phyloP scores from a whole-genome alignment of 371 early-diverging fungal genomes.

The Umbelopsis sp. region DNA sequence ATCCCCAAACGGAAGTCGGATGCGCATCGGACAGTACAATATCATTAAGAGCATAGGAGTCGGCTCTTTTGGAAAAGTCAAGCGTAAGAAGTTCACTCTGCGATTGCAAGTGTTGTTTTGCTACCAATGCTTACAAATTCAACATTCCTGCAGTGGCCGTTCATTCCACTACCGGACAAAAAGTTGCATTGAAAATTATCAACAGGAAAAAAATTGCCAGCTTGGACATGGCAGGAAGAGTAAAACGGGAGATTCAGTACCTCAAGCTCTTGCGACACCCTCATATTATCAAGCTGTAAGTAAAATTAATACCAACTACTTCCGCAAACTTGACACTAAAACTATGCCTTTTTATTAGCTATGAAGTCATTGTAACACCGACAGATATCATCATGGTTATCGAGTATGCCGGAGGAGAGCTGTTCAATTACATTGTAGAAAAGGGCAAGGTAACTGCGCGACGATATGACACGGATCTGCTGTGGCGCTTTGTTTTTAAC shows the following conservation, averaged over 20 bases:
- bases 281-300: slow-evolving; percentile 96
- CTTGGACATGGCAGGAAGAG: slow-evolving; percentile 91
- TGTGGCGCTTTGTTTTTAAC: neutral
- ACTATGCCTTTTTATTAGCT: slow-evolving; percentile 38
- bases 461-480: neutral
- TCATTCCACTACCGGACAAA: slow-evolving; percentile 89
- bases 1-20: slow-evolving; percentile 45
- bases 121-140: slow-evolving; percentile 10
- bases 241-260: slow-evolving; percentile 97
- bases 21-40: slow-evolving; percentile 88
- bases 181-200: slow-evolving; percentile 96
- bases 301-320: neutral
- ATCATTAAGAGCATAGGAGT: slow-evolving; percentile 93
- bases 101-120: neutral
- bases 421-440: slow-evolving; percentile 97
- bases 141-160: slow-evolving; percentile 81
- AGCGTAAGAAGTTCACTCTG: slow-evolving; percentile 67
- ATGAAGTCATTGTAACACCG: slow-evolving; percentile 97
- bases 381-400: slow-evolving; percentile 98
- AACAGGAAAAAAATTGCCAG: slow-evolving; percentile 88
- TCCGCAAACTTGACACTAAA: neutral
- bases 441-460: slow-evolving; percentile 72
- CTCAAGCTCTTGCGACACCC: slow-evolving; percentile 94
- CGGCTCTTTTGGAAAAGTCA: slow-evolving; percentile 98
- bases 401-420: slow-evolving; percentile 95